Conservation (phyloP, 208 protist species). For the Herpetomonas tarakana region DNA sequence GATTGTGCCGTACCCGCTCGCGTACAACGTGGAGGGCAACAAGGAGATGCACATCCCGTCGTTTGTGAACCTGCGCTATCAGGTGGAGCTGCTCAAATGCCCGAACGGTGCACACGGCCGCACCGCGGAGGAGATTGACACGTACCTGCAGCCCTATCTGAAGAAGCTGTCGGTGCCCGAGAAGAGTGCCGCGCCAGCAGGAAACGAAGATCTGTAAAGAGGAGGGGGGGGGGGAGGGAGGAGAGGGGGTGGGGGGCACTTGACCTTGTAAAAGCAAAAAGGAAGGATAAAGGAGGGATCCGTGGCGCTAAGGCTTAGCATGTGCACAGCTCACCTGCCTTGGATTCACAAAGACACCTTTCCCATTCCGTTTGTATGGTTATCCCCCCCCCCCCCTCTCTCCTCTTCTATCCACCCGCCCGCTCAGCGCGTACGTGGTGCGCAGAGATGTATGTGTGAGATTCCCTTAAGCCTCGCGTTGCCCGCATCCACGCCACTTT, state of each 20-base stretch:
- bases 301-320: too few relatives aligned
- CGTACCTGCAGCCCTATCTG: constrained; percentile 34
- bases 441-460: too few relatives aligned
- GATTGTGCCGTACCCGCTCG: constrained; percentile 65
- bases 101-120: constrained; percentile 28
- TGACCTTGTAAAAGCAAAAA: constrained; percentile 3
- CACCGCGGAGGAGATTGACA: constrained; percentile 53
- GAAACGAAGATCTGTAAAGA: constrained; percentile 41
- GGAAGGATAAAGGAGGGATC: not conserved
- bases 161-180: constrained; percentile 44
- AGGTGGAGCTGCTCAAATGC: constrained; percentile 64
- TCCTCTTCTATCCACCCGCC: too few relatives aligned
- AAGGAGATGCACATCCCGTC: constrained; percentile 32
- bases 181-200: constrained; percentile 1
- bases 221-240: too few relatives aligned
- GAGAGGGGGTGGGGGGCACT: not conserved
- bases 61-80: constrained; percentile 49
- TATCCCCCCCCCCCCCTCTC: too few relatives aligned
- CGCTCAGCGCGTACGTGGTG: too few relatives aligned
- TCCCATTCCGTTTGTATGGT: too few relatives aligned
- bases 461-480: too few relatives aligned
- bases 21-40: constrained; percentile 56
- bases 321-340: too few relatives aligned
- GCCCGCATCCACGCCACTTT: too few relatives aligned
- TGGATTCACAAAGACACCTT: too few relatives aligned